phyloP scores from a whole-genome alignment of 1,284 basidiomycete genomes.

The Albatrellus sp. region DNA sequence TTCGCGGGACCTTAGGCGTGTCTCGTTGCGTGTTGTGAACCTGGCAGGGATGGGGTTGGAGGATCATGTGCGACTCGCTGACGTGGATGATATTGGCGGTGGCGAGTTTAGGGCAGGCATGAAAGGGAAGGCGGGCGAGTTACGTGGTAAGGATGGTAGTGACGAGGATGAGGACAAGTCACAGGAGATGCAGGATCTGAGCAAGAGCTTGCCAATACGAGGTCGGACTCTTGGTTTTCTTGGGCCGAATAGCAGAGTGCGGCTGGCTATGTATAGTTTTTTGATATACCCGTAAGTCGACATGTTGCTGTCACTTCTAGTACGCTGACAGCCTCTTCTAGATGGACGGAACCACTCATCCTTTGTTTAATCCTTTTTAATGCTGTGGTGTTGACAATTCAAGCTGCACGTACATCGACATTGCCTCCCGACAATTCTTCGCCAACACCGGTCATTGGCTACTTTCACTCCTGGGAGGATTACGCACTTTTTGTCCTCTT shows the following conservation, averaged over 20 bases:
- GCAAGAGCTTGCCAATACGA: conserved; percentile 43
- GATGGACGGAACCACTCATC: conserved; percentile 82
- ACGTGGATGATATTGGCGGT: conserved; percentile 32
- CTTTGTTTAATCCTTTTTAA: conserved; percentile 79
- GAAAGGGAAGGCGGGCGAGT: conserved; percentile 16
- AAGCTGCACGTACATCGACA: conserved; percentile 50
- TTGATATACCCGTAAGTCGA: conserved; percentile 53
- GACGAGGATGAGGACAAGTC: conserved; percentile 17
- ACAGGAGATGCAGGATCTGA: conserved; percentile 28
- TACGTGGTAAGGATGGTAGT: conserved; percentile 1
- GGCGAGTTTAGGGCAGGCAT: conserved; percentile 5
- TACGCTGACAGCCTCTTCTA: conserved; percentile 17
- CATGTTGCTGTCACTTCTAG: not conserved
- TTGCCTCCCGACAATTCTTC: conserved; percentile 30
- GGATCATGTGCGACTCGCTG: conserved; percentile 32
- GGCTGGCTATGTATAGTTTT: conserved; percentile 53
- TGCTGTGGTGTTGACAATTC: conserved; percentile 73
- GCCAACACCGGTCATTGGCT: conserved; percentile 43
- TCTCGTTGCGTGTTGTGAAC: conserved; percentile 77
- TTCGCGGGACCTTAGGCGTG: conserved; percentile 49
- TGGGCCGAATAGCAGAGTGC: conserved; percentile 53
- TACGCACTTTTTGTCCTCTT: conserved; percentile 77
- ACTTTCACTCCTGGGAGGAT: conserved; percentile 86
- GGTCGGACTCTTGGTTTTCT: conserved; percentile 76
- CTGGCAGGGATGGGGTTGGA: conserved; percentile 54